phyloP scores from a whole-genome alignment of 345 rosid genomes.

The Isatis tinctoria region DNA sequence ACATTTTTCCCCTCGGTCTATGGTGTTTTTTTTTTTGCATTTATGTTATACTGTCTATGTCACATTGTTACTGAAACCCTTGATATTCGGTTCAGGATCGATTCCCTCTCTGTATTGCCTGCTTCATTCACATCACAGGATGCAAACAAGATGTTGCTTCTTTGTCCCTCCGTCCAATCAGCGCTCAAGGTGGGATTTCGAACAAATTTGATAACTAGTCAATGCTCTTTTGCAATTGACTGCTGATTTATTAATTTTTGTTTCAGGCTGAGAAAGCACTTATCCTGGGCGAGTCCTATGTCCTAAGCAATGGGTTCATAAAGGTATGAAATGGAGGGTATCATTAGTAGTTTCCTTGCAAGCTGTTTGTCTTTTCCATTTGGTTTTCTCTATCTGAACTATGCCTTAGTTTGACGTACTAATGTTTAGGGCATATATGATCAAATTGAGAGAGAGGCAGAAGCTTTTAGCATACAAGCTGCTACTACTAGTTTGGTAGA shows the following conservation, averaged over 20 bases:
- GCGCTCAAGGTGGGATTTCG: constrained; percentile 65
- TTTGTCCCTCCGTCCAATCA: constrained; percentile 67
- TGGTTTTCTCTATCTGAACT: constrained; percentile 17
- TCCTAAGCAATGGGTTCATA: constrained; percentile 72
- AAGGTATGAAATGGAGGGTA: constrained; percentile 47
- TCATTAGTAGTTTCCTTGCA: background rate
- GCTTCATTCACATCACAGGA: constrained; percentile 63
- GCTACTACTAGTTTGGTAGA: constrained; percentile 37
- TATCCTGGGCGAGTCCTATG: constrained; percentile 63
- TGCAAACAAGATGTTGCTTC: constrained; percentile 69
- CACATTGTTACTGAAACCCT: constrained; percentile 19
- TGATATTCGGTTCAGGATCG: constrained; percentile 64
- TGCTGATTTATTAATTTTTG: constrained; percentile 9
- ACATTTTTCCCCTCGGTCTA: background rate
- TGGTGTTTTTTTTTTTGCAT: background rate
- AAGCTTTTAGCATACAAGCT: constrained; percentile 47
- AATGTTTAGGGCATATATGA: constrained; percentile 64
- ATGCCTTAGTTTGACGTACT: constrained; percentile 19
- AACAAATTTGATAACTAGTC: constrained; percentile 4
- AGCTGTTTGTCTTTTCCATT: background rate
- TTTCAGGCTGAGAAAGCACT: constrained; percentile 69
- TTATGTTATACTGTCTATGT: background rate
- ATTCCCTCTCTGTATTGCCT: constrained; percentile 78
- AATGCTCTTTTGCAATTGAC: background rate
- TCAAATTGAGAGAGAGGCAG: constrained; percentile 73